These are phyloP conservation scores for Globisporangium perplexum DNA, from an alignment of 352 stramenopile species.

Conservation along the genomic window DNA sequence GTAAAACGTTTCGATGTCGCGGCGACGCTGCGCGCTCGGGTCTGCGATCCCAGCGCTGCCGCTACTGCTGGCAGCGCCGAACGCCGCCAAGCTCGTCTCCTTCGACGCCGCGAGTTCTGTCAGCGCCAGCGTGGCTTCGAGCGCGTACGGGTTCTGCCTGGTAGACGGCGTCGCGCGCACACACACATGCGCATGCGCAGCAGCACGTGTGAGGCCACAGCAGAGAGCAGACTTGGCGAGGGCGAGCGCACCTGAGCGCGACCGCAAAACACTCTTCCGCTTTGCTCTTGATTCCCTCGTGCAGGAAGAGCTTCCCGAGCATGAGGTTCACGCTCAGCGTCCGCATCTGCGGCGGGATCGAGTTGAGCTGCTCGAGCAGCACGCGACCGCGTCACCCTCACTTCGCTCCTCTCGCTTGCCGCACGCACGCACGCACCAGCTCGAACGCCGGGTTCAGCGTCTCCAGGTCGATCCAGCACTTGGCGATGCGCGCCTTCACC, in stretches of 20 bases:
- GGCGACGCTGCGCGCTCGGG: conserved; percentile 8
- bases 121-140: conserved; percentile 73
- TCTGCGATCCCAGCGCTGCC: neutral
- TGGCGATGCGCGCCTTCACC: conserved; percentile 58
- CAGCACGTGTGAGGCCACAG: neutral
- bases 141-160: conserved; percentile 63
- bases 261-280: conserved; percentile 53
- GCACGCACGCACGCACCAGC: conserved; percentile 24
- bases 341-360: conserved; percentile 27
- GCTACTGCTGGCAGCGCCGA: neutral
- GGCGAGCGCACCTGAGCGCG: conserved; percentile 24
- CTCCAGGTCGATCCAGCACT: conserved; percentile 59
- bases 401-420: neutral
- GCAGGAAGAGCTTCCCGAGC: conserved; percentile 55
- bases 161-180: neutral
- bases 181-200: too few species aligned
- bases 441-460: conserved; percentile 53
- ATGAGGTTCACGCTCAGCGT: conserved; percentile 60
- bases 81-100: conserved; percentile 15
- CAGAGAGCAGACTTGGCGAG: too few species aligned
- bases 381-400: neutral
- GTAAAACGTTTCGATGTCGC: conserved; percentile 55
- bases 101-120: conserved; percentile 46
- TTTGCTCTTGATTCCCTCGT: conserved; percentile 53
- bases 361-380: conserved; percentile 35